Evolutionary conservation across 345 rosid species (phyloP).

Genomic region (Cardamine chenopodiifolia): DNA sequence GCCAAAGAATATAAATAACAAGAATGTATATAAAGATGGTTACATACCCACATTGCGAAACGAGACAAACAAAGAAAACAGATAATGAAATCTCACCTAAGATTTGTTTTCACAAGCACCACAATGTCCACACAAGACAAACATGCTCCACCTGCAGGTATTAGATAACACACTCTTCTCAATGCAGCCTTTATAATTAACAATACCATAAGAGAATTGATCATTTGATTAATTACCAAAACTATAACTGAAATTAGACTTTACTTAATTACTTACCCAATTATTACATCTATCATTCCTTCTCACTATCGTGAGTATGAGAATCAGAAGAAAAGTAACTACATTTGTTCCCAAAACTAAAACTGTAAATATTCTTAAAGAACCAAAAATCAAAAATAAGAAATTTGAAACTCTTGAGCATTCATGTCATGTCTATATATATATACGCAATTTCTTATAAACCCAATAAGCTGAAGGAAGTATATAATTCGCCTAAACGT

Average conservation of each 20-base stretch:
- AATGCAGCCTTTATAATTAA: slow-evolving; percentile 48
- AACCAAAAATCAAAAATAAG: slow-evolving; percentile 25
- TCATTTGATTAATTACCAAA: slow-evolving; percentile 5
- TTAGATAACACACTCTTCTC: slow-evolving; percentile 55
- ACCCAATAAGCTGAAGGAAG: slow-evolving; percentile 17
- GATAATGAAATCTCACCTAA: slow-evolving; percentile 44
- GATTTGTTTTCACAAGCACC: slow-evolving; percentile 48
- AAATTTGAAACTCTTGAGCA: not conserved
- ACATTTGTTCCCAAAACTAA: slow-evolving; percentile 65
- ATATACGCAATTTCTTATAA: slow-evolving; percentile 5
- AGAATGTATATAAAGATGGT: not conserved
- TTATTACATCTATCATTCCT: slow-evolving; percentile 40
- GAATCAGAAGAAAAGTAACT: slow-evolving; percentile 55
- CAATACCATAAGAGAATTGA: slow-evolving; percentile 2
- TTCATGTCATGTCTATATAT: not conserved
- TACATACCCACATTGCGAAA: slow-evolving; percentile 70
- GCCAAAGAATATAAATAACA: not conserved
- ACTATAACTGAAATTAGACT: not conserved
- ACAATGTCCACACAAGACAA: slow-evolving; percentile 61
- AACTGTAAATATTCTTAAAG: slow-evolving; percentile 59
- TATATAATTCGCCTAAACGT: slow-evolving; percentile 29
- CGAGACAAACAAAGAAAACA: slow-evolving; percentile 61
- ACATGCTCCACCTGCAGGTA: slow-evolving; percentile 65
- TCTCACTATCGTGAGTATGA: slow-evolving; percentile 49
- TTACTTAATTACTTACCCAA: slow-evolving; percentile 47